A percentile compares a stretch with the other conserved stretches of the same genome.
Conservation (phyloP, 495 filamentous ascomycete genomes). For the Trichocladium uniseriatum region DNA sequence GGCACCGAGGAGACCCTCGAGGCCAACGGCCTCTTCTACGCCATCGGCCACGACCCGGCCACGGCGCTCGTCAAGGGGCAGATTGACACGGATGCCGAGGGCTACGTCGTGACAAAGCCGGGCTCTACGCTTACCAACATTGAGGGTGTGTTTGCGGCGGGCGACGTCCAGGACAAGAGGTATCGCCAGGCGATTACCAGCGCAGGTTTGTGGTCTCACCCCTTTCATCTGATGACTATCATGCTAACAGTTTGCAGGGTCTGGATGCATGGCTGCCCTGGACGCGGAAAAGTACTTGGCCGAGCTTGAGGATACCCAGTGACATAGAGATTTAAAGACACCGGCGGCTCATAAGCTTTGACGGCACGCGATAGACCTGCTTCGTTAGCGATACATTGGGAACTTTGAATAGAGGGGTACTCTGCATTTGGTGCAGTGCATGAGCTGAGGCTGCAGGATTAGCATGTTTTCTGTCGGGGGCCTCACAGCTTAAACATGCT, state of each 20-base stretch:
- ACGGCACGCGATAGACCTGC: conserved; percentile 7
- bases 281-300: conserved; percentile 89
- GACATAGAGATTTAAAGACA: conserved; percentile 15
- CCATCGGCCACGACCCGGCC: conserved; percentile 92
- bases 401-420: not conserved
- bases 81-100: conserved; percentile 73
- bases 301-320: conserved; percentile 53
- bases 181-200: conserved; percentile 97
- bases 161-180: conserved; percentile 96
- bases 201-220: conserved; percentile 58
- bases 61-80: conserved; percentile 80
- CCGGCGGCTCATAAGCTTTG: too few relatives aligned
- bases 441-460: too few relatives aligned
- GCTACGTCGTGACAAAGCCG: conserved; percentile 80
- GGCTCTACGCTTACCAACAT: conserved; percentile 83
- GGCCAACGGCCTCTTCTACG: conserved; percentile 94
- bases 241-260: conserved; percentile 49
- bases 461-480: too few relatives aligned
- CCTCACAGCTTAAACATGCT: too few relatives aligned
- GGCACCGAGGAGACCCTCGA: conserved; percentile 72
- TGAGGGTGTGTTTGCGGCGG: conserved; percentile 90
- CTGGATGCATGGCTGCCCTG: conserved; percentile 88
- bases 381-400: not conserved
- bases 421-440: not conserved
- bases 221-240: not conserved